These are phyloP conservation scores for Pseudocercospora musae DNA, from an alignment of 2,329 filamentous ascomycete species.

Conservation along the genomic window DNA sequence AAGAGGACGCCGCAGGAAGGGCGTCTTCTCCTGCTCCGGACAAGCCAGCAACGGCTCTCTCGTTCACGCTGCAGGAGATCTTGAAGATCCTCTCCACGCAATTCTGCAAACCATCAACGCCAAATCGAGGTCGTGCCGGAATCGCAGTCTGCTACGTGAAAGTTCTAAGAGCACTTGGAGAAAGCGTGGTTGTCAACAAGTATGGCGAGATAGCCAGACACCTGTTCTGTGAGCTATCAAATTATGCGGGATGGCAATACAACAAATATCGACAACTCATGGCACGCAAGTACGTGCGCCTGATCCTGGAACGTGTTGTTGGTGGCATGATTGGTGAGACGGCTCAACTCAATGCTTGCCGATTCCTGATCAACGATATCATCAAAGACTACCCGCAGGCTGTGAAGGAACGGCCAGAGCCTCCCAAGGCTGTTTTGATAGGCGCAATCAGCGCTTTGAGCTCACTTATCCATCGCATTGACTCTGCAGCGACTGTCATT, in stretches of 20 bases:
- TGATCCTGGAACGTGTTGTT: conserved; percentile 78
- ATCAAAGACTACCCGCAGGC: conserved; percentile 93
- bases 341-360: conserved; percentile 79
- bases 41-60: conserved; percentile 67
- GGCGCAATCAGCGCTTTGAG: conserved; percentile 75
- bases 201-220: conserved; percentile 80
- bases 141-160: conserved; percentile 85
- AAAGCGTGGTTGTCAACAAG: conserved; percentile 76
- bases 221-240: conserved; percentile 67
- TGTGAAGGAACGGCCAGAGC: conserved; percentile 81
- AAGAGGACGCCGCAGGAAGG: conserved; percentile 63
- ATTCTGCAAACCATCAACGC: conserved; percentile 74
- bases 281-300: conserved; percentile 78
- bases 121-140: conserved; percentile 75
- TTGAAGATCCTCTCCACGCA: conserved; percentile 75
- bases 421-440: conserved; percentile 79
- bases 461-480: conserved; percentile 73
- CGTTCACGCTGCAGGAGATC: conserved; percentile 73
- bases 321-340: conserved; percentile 83
- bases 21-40: conserved; percentile 73
- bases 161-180: conserved; percentile 73
- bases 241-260: conserved; percentile 69
- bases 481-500: conserved; percentile 74
- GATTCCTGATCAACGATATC: conserved; percentile 77
- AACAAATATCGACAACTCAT: conserved; percentile 86